Base-by-base conservation (phyloP, 179 eudicot species). In the Dionaea muscipula region DNA sequence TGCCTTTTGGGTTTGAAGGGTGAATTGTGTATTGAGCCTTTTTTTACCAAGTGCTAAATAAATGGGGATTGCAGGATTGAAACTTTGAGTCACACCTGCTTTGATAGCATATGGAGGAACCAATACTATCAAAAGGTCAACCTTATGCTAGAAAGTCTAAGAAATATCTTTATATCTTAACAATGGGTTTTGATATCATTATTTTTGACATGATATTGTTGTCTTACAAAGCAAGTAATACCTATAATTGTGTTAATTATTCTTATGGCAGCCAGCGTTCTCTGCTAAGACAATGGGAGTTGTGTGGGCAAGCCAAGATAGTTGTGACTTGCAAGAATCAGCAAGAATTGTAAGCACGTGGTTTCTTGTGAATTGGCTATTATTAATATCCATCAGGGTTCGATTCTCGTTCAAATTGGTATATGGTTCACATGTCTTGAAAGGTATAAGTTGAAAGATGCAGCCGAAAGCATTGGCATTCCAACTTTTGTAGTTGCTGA, bases 291-390 rank as follows among this genome's bases (percentile, higher is more conserved):
- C 90, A 81, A 59, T 90, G 97, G 97, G 97, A 90, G 79, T 73
- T 65, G 52, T 73, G 82, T 57, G 95, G 97, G 72, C 97, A 90
- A 60, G 72, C 97, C 53, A 90, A 90, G 66, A 86, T 90, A 61
- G 97, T 90, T 19, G 90, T 86, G 75, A 81, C 90, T 2, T 90
- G 97, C 85, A 86, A 86, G 81, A 90, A 81, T 78, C 89, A 81
- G 59, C 84, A 86, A 56, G 97, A 90, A 84, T 76, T 90, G 97
- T 90, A 78, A 81, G 89, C 36, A 57, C 57, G 56, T 55, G 55
- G 47, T 67, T 24, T 65, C 45, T 62, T 43, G 19, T 50, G 21
- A 46, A 12, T 39, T 36, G 18, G 21, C 38, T 1, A 17, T 48
- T 18, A 5, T 36, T 47, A 47, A 35, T 28, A 49, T 48, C 48